Percentiles rank a stretch among this genome's conserved stretches.
Conservation (phyloP, 441 rosid genomes). For the Metrosideros polymorpha region DNA sequence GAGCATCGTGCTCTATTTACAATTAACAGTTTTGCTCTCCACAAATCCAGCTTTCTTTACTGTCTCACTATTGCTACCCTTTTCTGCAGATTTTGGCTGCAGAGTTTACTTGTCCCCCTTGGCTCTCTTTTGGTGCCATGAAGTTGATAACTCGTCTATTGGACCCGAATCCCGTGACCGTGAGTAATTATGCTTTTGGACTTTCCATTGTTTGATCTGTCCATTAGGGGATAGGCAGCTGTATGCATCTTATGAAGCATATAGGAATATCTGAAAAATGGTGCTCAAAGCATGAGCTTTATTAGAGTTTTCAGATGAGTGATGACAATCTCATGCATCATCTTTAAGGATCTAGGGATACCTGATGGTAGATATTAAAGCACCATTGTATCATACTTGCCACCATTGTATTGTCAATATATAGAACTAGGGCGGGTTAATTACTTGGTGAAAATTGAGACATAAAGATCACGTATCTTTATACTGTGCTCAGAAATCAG, state of each 20-base stretch:
- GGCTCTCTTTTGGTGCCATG: slow-evolving; percentile 83
- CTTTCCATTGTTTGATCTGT: not conserved
- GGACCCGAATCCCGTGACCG: slow-evolving; percentile 92
- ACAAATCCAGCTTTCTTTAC: not conserved
- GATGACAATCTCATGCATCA: not conserved
- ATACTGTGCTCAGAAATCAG: not conserved
- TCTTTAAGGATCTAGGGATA: not conserved
- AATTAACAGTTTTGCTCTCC: not conserved
- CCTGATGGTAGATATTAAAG: not conserved
- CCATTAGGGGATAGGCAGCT: not conserved
- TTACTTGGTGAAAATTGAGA: not conserved
- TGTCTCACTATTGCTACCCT: not conserved
- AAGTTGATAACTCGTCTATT: slow-evolving; percentile 71
- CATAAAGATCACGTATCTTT: not conserved
- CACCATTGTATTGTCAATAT: not conserved
- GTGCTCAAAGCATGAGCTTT: not conserved
- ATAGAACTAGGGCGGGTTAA: not conserved
- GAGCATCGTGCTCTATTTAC: slow-evolving; percentile 26
- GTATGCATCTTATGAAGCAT: not conserved
- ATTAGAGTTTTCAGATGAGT: not conserved
- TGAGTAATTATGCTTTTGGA: slow-evolving; percentile 26
- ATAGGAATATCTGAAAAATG: not conserved
- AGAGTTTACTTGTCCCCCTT: slow-evolving; percentile 82
- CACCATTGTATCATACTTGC: not conserved
- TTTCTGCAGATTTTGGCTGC: slow-evolving; percentile 70